These are phyloP conservation scores for Aquilaria sinensis DNA, from an alignment of 345 rosid genomes.

Conservation along the genomic window DNA sequence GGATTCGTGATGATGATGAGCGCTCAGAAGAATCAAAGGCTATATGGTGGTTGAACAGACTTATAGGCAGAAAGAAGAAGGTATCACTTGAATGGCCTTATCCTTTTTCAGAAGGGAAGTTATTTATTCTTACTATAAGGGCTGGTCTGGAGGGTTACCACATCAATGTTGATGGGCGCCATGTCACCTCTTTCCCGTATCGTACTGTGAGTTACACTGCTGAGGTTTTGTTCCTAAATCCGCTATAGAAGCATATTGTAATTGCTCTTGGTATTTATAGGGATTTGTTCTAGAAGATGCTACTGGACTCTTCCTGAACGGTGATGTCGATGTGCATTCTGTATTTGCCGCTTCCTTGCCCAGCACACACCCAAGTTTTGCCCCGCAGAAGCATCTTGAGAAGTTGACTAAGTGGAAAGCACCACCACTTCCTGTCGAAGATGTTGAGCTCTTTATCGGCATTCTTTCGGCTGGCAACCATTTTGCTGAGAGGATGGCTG, in stretches of 20 bases:
- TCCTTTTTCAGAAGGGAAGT: conserved; percentile 74
- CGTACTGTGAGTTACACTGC: conserved; percentile 58
- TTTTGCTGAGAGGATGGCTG: conserved; percentile 97
- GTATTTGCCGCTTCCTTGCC: conserved; percentile 86
- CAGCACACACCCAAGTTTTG: conserved; percentile 68
- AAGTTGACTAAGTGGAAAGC: conserved; percentile 77
- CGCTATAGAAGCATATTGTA: background rate
- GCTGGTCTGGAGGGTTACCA: conserved; percentile 98
- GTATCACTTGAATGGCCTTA: conserved; percentile 74
- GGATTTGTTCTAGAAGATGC: conserved; percentile 98
- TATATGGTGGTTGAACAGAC: conserved; percentile 85
- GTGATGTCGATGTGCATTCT: conserved; percentile 77
- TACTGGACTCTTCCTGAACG: conserved; percentile 72
- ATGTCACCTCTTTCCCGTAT: conserved; percentile 86
- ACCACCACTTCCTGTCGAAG: conserved; percentile 50
- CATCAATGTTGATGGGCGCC: conserved; percentile 81
- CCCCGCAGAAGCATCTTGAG: conserved; percentile 75
- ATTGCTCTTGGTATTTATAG: conserved; percentile 33
- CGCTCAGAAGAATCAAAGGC: conserved; percentile 59
- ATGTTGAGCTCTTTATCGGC: conserved; percentile 79
- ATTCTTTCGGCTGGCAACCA: conserved; percentile 96
- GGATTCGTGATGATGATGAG: conserved; percentile 65
- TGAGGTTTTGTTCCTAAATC: conserved; percentile 4
- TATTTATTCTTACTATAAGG: conserved; percentile 80
- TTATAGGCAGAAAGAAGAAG: conserved; percentile 69